These are phyloP conservation scores for Podaxis sp. DNA, from an alignment of 768 basidiomycete species.

Conservation along the genomic window DNA sequence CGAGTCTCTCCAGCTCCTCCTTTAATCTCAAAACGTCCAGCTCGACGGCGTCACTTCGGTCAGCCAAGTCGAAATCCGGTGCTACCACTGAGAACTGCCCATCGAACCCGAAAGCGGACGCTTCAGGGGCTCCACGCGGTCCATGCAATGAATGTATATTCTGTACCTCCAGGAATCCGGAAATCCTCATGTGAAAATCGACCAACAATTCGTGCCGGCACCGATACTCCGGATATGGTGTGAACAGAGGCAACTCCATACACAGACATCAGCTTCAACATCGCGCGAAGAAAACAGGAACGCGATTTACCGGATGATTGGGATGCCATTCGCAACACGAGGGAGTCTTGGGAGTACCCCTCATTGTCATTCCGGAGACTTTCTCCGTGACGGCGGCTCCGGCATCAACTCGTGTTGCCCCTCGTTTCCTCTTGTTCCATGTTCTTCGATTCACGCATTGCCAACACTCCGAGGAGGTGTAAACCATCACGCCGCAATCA, in stretches of 20 bases:
- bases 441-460: conserved; percentile 13
- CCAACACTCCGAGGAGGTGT: conserved; percentile 11
- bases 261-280: neutral
- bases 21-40: conserved; percentile 30
- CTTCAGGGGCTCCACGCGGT: conserved; percentile 1
- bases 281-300: neutral
- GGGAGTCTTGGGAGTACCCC: neutral
- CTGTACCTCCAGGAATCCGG: conserved; percentile 36
- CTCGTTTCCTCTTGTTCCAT: neutral
- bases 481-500: neutral
- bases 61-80: conserved; percentile 36
- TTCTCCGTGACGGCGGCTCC: conserved; percentile 7
- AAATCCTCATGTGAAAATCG: conserved; percentile 26
- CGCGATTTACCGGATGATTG: conserved; percentile 5
- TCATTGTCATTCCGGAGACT: neutral
- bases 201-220: conserved; percentile 28
- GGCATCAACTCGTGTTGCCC: neutral
- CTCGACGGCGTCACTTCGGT: conserved; percentile 31
- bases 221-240: conserved; percentile 37
- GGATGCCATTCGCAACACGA: conserved; percentile 6
- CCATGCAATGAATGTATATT: conserved; percentile 32
- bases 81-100: conserved; percentile 52
- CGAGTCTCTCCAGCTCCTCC: conserved; percentile 31
- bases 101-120: conserved; percentile 43
- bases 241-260: conserved; percentile 22